Evolutionary conservation across 1,284 basidiomycete species (phyloP).

Genomic region (Ceratobasidium sp.): DNA sequence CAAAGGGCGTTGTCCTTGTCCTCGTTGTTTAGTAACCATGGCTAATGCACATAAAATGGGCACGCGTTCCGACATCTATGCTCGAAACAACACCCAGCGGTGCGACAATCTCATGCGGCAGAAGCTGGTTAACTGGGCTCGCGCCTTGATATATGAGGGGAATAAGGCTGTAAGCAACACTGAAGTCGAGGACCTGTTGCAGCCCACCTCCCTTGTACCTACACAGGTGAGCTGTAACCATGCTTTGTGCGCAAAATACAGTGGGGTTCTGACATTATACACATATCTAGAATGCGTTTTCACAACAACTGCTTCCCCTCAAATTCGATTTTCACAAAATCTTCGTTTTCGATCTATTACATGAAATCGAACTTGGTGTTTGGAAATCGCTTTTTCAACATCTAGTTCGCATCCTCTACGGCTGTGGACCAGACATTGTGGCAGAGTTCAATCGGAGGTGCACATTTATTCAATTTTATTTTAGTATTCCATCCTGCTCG

Average conservation of each 20-base stretch:
- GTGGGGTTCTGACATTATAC: no score
- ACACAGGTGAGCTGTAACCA: conserved; percentile 26
- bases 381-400: conserved; percentile 54
- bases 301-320: neutral
- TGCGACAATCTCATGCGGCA: conserved; percentile 7
- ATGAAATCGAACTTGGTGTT: conserved; percentile 54
- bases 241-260: no score
- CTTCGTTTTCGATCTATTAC: conserved; percentile 51
- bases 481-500: neutral
- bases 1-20: conserved; percentile 15
- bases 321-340: conserved; percentile 30
- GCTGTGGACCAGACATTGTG: conserved; percentile 18
- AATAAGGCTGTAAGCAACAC: conserved; percentile 14
- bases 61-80: conserved; percentile 44
- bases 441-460: conserved; percentile 40
- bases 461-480: neutral
- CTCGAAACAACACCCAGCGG: conserved; percentile 1
- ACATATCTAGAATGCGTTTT: conserved; percentile 38
- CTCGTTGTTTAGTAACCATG: conserved; percentile 40
- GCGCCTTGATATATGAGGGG: conserved; percentile 12
- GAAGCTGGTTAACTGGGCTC: neutral
- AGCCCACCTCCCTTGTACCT: conserved; percentile 31
- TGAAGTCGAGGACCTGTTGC: neutral
- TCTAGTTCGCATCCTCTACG: conserved; percentile 51
- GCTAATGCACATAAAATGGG: conserved; percentile 33